A percentile compares a stretch with the other conserved stretches of the same genome.
Evolutionary conservation across 2,329 filamentous ascomycete species (phyloP).

Genomic region (Phaeosphaeria sp.): DNA sequence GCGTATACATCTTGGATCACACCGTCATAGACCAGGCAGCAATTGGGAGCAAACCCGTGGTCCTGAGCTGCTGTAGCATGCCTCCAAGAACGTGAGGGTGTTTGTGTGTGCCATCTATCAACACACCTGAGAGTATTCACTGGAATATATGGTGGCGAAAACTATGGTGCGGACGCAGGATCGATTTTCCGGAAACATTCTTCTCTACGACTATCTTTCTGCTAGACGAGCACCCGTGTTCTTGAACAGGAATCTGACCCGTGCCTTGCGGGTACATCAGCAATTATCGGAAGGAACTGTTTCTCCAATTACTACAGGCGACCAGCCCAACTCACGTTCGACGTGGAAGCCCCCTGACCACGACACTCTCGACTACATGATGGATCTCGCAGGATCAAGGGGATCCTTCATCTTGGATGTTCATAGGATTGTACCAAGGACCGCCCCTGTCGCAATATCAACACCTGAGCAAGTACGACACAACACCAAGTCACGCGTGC

Average conservation of each 20-base stretch:
- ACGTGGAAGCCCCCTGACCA: slow-evolving; percentile 30
- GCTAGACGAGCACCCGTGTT: slow-evolving; percentile 28
- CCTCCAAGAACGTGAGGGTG: background rate
- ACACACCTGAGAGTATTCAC: background rate
- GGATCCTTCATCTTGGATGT: slow-evolving; percentile 24
- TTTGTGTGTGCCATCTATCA: background rate
- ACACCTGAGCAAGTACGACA: background rate
- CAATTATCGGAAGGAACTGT: slow-evolving; percentile 10
- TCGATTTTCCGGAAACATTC: slow-evolving; percentile 28
- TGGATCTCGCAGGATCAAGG: slow-evolving; percentile 27
- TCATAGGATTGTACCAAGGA: slow-evolving; percentile 18
- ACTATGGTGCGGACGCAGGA: slow-evolving; percentile 30
- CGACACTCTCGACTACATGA: slow-evolving; percentile 33
- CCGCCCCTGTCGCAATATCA: background rate
- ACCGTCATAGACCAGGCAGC: background rate
- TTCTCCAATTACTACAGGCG: background rate
- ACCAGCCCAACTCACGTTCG: slow-evolving; percentile 6
- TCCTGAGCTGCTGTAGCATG: slow-evolving; percentile 6
- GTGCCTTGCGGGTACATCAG: slow-evolving; percentile 25
- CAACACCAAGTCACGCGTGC: slow-evolving; percentile 5
- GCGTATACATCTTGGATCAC: background rate
- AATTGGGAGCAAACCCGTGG: background rate
- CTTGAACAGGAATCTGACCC: slow-evolving; percentile 32
- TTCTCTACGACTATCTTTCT: slow-evolving; percentile 33
- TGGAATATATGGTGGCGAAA: background rate